These are phyloP conservation scores for Nicotiana noctiflora DNA, from an alignment of 257 asterid genomes.

Conservation along the genomic window DNA sequence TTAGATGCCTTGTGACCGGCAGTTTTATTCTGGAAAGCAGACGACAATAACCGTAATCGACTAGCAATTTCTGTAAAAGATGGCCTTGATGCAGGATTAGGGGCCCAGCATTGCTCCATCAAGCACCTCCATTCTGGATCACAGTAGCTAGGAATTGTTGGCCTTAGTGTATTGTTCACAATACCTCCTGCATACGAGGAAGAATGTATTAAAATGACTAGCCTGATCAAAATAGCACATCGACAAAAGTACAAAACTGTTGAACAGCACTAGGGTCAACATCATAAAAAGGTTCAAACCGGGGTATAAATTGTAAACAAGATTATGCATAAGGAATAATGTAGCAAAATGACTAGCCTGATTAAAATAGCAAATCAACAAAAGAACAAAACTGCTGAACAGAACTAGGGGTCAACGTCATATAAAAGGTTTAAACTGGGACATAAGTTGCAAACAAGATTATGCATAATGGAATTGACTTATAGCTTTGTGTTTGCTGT, in stretches of 20 bases:
- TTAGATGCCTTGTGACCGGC: constrained; percentile 21
- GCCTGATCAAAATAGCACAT: neutral
- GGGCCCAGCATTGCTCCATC: constrained; percentile 96
- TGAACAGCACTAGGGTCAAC: neutral
- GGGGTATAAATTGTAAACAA: neutral
- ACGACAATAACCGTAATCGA: constrained; percentile 66
- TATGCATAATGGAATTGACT: neutral
- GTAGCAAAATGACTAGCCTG: neutral
- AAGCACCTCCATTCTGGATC: constrained; percentile 78
- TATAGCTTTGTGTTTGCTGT: neutral
- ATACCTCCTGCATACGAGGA: constrained; percentile 65
- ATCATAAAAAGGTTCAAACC: neutral
- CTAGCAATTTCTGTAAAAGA: constrained; percentile 75
- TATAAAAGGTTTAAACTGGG: neutral
- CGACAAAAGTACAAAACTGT: neutral
- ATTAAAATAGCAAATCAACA: neutral
- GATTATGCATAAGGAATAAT: neutral
- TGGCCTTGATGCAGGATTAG: constrained; percentile 75
- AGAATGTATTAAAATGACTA: neutral
- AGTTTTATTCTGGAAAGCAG: constrained; percentile 42
- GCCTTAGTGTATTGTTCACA: constrained; percentile 85
- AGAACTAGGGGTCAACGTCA: neutral
- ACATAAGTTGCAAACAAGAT: neutral
- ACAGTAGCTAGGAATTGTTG: constrained; percentile 79
- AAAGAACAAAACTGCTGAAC: neutral